Evolutionary conservation across 2,329 filamentous ascomycete genomes (phyloP), one percentile per base, ranked within the genome.

Genomic region (Aureobasidium sp.): DNA sequence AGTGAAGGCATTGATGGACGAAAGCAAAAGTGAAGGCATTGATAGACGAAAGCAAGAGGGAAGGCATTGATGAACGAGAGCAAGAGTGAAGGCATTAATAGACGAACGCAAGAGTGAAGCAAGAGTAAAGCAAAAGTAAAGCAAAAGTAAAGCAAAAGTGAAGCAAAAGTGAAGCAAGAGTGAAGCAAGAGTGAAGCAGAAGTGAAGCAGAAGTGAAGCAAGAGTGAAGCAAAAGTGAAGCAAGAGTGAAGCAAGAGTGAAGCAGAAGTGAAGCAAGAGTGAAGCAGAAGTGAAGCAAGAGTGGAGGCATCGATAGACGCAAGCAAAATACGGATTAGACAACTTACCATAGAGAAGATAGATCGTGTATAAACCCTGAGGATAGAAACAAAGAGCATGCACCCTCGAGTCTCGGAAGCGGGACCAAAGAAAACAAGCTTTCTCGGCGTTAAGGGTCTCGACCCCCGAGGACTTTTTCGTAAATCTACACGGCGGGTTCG

Each of bases 301-400:
- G 39, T 70, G 81, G 83, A 63, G 82, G 82, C 0, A 66, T 83
- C 22, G 72, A 73, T 58, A 73, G 68, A 66, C 80, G 79, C 68
- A 79, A 72, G 70, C 77, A 75, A 66, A 78, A 75, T 69, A 69
- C 58, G 25, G 67, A 70, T 45, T 70, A 61, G 62, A 59, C 22
- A 39, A 11, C 5, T 6, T 15, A 5, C 11, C 41, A 48, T 48
- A 48, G 4, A 25, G 41, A 42, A 9, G 1, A 22, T 34, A 45
- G 11, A 45, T 3, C 2, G 2, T 34, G 20, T 6, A 25, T 51
- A 8, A 36, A 36, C 22, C 14, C 20, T 31, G 12, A n/a, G 3
- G 6, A 51, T 20, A 5, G 9, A 31, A 31, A 15, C 5, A 36
- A 22, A 31, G 2, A 51, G 17, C 17, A 25, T 31, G 17, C 44